Percentiles rank a stretch among this genome's conserved stretches.
Conservation (phyloP, 139 green algal species). For the Tetradesmus lagerheimii region DNA sequence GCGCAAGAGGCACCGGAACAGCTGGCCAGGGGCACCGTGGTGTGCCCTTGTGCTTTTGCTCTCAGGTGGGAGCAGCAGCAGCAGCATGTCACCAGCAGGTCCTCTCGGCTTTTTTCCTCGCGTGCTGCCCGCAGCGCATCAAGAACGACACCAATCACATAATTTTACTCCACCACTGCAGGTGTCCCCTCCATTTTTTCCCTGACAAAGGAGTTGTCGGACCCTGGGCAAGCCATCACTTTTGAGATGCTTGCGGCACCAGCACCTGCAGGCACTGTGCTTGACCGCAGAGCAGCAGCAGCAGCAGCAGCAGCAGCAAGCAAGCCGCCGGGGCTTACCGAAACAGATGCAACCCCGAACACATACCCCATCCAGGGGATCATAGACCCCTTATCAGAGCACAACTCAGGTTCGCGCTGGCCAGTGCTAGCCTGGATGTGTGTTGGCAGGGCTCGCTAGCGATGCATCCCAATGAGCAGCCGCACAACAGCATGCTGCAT, state of each 20-base stretch:
- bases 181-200: not conserved
- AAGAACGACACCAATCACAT: not conserved
- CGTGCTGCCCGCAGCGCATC: not conserved
- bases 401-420: not conserved
- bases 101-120: not conserved
- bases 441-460: not conserved
- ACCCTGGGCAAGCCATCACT: not conserved
- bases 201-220: not conserved
- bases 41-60: not conserved
- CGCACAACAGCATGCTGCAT: no score
- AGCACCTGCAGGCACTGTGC: not conserved
- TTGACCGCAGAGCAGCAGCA: not conserved
- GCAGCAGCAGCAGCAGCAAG: not conserved
- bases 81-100: not conserved
- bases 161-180: not conserved
- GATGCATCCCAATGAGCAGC: no score
- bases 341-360: not conserved
- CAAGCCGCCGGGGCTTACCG: not conserved
- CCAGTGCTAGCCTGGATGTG: no score
- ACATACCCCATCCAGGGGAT: not conserved
- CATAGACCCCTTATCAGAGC: slow-evolving; percentile 13
- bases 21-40: not conserved
- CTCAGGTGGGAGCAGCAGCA: not conserved
- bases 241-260: not conserved
- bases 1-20: not conserved